These are phyloP conservation scores for Trichoderma pleuroti DNA, from an alignment of 2,329 filamentous ascomycete genomes.

Conservation along the genomic window DNA sequence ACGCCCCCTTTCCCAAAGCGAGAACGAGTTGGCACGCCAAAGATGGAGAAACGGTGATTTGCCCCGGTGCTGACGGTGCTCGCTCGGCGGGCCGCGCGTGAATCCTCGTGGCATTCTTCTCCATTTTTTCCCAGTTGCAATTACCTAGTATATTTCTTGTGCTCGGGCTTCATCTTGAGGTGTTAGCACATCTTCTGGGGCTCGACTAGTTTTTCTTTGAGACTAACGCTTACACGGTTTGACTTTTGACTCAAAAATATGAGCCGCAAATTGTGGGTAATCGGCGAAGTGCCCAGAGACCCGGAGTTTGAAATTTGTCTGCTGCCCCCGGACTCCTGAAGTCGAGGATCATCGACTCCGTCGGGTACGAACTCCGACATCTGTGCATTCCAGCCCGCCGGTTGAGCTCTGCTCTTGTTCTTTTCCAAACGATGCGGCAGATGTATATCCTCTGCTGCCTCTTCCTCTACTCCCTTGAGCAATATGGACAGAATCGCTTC, in stretches of 20 bases:
- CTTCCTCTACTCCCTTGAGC: neutral
- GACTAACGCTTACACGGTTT: neutral
- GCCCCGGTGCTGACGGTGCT: constrained; percentile 12
- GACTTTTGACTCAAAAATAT: neutral
- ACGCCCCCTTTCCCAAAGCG: neutral
- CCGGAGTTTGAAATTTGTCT: neutral
- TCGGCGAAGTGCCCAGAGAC: neutral
- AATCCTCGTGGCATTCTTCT: constrained; percentile 16
- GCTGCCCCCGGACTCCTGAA: neutral
- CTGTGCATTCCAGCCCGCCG: neutral
- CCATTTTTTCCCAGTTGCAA: neutral
- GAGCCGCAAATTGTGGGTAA: constrained; percentile 2
- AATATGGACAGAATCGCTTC: neutral
- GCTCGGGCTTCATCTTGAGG: neutral
- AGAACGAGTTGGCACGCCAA: neutral
- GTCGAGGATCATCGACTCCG: neutral
- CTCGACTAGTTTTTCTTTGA: neutral
- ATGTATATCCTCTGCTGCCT: neutral
- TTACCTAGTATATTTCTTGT: neutral
- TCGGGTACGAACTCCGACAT: neutral
- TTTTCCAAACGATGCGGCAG: neutral
- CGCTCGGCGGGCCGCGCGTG: constrained; percentile 12
- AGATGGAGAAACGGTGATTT: constrained; percentile 9
- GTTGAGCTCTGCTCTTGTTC: neutral
- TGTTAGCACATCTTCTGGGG: neutral